Base-by-base conservation (phyloP, 2,329 filamentous ascomycete species). In the Paecilomyces formosus region DNA sequence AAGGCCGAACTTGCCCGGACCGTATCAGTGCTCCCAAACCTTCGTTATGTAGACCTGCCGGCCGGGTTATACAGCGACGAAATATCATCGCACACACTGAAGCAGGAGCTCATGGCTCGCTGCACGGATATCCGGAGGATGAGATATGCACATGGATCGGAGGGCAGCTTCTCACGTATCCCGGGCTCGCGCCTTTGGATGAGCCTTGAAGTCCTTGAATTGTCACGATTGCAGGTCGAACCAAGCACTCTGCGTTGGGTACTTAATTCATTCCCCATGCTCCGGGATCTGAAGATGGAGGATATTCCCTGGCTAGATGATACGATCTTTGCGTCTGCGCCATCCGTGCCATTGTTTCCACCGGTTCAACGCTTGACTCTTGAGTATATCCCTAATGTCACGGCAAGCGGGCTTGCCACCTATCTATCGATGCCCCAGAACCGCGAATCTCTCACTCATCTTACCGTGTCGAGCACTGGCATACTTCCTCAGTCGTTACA, bases 21-120 rank as follows among this genome's bases (percentile, higher is more conserved):
- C 26, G 88, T 97, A 54, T 90, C 91, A 39, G 89, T 92, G 24
- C 81, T 93, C 51, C 90, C 91, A 30, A 92, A 93, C 68, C 79
- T 97, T 52, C 88, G 85, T 71, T 97, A 94, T 72, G 88, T 96
- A 64, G 93, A 97, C 74, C 82, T 97, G 7, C 93, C 93, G 3
- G 89, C 94, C 64, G 92, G 91, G 55, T 85, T 96, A 72, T 97
- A 87, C 76, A 85, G 83, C 56, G 92, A 94, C 67, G 92, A 97
- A 61, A 78, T 85, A 3, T 82, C 84, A 30, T 95, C 88, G 66
- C 78, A 87, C 57, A 86, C 89, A 0, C 78, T 97, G 64, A 87
- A 90, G 61, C 85, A 94, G 65, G 92, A 96, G 73, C 80, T 97
- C 24, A 89, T 96, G 76, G 88, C 86, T 22, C 82, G 90, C 55